Conservation (phyloP, 2,329 filamentous ascomycete species). For the Dothiorella sarmentorum region DNA sequence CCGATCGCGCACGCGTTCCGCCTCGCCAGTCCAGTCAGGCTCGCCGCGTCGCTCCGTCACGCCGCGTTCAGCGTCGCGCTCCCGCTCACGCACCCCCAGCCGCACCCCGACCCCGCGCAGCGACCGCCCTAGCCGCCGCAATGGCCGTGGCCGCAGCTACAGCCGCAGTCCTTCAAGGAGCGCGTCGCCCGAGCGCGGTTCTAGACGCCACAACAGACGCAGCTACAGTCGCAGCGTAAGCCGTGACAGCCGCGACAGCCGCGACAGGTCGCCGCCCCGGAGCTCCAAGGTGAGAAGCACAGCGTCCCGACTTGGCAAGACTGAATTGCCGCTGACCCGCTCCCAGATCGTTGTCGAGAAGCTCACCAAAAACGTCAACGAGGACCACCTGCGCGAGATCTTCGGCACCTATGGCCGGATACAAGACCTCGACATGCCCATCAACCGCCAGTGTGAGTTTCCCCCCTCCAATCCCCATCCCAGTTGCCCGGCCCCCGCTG, state of each 20-base stretch:
- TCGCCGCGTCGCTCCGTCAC: constrained; percentile 38
- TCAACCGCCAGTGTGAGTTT: constrained; percentile 77
- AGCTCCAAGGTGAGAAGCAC: constrained; percentile 37
- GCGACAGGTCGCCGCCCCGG: constrained; percentile 22
- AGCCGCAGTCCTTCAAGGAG: constrained; percentile 27
- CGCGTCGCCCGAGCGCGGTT: constrained; percentile 16
- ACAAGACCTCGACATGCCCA: constrained; percentile 80
- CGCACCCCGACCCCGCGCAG: constrained; percentile 22
- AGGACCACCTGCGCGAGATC: constrained; percentile 83
- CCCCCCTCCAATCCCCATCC: neutral
- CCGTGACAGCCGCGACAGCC: constrained; percentile 29
- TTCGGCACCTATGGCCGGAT: constrained; percentile 87
- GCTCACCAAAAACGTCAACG: constrained; percentile 90
- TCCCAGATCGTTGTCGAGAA: constrained; percentile 89
- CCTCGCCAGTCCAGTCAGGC: constrained; percentile 27
- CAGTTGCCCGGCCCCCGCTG: no score
- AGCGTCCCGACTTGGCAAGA: no score
- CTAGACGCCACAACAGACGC: constrained; percentile 18
- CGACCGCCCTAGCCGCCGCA: constrained; percentile 26
- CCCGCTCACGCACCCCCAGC: constrained; percentile 24
- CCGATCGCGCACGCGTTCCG: constrained; percentile 34
- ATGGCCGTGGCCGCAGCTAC: constrained; percentile 34
- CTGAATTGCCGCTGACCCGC: constrained; percentile 2
- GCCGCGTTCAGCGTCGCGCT: constrained; percentile 35
- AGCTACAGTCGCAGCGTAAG: constrained; percentile 34